Base-by-base conservation (phyloP, 2,329 filamentous ascomycete genomes). In the Immersiporthe knoxdaviesiana region DNA sequence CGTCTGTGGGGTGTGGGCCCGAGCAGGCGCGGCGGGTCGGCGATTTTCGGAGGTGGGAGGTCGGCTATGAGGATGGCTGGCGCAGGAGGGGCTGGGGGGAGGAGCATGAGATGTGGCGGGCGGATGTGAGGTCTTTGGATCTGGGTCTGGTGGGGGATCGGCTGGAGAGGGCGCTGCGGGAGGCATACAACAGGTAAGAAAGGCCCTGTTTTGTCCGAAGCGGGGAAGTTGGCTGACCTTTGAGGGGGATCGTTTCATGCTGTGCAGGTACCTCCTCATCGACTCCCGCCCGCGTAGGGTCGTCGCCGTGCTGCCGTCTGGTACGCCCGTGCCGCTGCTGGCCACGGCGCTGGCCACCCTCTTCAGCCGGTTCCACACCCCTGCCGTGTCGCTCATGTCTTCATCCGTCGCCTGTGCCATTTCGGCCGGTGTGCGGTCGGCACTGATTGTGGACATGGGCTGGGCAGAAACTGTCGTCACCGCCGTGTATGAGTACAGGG, bases 401-500 rank as follows among this genome's bases (percentile, higher is more conserved):
- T 87, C 88, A 0, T 88, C 95, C 0, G 86, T 93, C 27, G 90
- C 96, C 79, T 84, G 89, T 1, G 84, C 91, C 8, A 87, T 94
- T 3, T 91, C 91, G 10, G 94, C 94, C 7, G 96, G 96, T 0
- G 82, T 97, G 54, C 89, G 96, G 18, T 93, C 92, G n/a, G 93
- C 91, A 0, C 79, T 99, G 56, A 88, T 98, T 0, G 84, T 99
- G 50, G 94, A 99, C 76, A 85, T 99, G 70, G 96, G 95, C 58
- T 99, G 96, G 96, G 86, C 90, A 56, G 96, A 98, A 79, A 97
- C 94, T 0, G 87, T 91, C 0, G 88, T 97, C 30, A 97, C 93
- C 0, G 92, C 90, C 7, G 85, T 98, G 8, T 98, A 94, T 76
- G 96, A 99, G 80, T 97, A 94, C 78, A 90, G 92, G 66, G 94